A percentile compares a stretch with the other conserved stretches of the same genome.
phyloP scores from a whole-genome alignment of 148 eudicot species.

The Spergularia bocconei region DNA sequence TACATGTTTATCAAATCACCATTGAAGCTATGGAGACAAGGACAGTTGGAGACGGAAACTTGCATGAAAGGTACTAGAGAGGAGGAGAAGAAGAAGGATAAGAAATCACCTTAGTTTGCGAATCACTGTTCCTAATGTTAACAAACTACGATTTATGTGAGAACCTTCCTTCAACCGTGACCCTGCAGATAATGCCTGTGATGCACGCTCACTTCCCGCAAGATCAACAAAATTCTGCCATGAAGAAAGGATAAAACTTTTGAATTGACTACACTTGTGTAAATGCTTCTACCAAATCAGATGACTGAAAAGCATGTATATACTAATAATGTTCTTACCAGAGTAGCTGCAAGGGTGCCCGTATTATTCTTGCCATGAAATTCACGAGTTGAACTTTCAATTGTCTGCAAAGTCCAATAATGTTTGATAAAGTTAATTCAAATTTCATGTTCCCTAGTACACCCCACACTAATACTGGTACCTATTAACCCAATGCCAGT shows the following conservation, averaged over 20 bases:
- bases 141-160: slow-evolving; percentile 94
- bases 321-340: slow-evolving; percentile 48
- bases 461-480: not conserved
- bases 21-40: not conserved
- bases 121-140: slow-evolving; percentile 89
- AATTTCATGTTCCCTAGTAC: not conserved
- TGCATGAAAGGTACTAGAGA: not conserved
- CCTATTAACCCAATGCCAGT: not conserved
- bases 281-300: slow-evolving; percentile 14
- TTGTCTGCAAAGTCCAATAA: slow-evolving; percentile 56
- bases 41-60: not conserved
- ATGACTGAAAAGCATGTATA: not conserved
- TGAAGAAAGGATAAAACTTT: slow-evolving; percentile 8
- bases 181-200: slow-evolving; percentile 89
- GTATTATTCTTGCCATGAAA: slow-evolving; percentile 53
- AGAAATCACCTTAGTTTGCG: slow-evolving; percentile 77
- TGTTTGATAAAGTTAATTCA: slow-evolving; percentile 1
- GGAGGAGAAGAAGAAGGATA: not conserved
- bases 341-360: slow-evolving; percentile 74
- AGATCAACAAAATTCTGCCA: slow-evolving; percentile 91
- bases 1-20: not conserved
- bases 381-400: slow-evolving; percentile 78
- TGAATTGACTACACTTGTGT: not conserved
- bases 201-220: slow-evolving; percentile 99
- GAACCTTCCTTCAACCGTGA: slow-evolving; percentile 93